Base-by-base conservation (phyloP, 2,329 filamentous ascomycete species). In the Myriosclerotinia duriaeana region DNA sequence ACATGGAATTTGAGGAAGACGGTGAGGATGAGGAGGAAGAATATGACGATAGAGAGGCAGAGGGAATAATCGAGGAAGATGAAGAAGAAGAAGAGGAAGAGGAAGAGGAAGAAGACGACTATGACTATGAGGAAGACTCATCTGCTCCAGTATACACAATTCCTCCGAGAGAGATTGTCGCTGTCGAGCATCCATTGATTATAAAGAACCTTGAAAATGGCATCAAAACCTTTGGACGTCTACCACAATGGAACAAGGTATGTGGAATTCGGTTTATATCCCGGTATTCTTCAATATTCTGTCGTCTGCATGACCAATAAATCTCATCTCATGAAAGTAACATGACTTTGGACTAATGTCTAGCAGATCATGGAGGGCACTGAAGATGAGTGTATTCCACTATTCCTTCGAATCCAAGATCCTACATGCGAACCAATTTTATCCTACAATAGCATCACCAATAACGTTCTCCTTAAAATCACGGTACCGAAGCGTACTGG, bases 401-500 rank as follows among this genome's bases (percentile, higher is more conserved):
- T 96, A n/a, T 91, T 90, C 72, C 81, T 98, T 64, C 87, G 91
- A 30, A 91, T 90, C 34, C 85, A 92, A 70, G 92, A 96, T 77
- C 89, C 89, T 3, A 87, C 92, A 73, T 88, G 90, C 73, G 89
- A 90, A 72, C 91, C 91, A 11, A 81, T 97, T 68, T 82, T 89
- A 71, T 97, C 94, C 9, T 88, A 89, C 53, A 90, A 89, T 74
- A 85, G 89, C 42, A 80, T 85, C 26, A 90, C 92, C 12, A 91
- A 93, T 75, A 96, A 97, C 74, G 80, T 98, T 26, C 83, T 98
- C 26, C 82, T 99, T 64, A 93, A 93, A 76, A 84, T 99, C 65
- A 93, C 89, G 0, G 87, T 98, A 0, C 94, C 95, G 0, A 95
- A 89, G 77, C 83, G 92, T 66, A 97, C 93, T 2, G 93, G 93